Evolutionary conservation across 1,284 basidiomycete genomes (phyloP), one percentile per base, ranked within the genome.

Genomic region (Cryptococcus amylolentus): DNA sequence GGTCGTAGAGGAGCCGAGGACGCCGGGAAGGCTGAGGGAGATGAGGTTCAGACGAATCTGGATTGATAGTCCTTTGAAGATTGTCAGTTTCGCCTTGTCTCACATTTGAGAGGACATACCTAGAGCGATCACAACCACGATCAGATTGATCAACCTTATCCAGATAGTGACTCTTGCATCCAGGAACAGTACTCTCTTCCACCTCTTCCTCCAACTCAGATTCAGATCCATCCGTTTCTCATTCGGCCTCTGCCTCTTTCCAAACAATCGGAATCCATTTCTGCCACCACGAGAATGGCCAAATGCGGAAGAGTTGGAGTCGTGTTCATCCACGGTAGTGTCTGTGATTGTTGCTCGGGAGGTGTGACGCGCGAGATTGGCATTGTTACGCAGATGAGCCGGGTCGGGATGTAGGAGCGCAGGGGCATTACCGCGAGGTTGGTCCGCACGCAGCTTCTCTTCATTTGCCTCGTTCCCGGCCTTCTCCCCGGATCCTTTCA

Each of bases 1-100:
- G 5, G 80, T 69, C 4, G 81, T 82, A 8, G 79, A 80, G 4
- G 77, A 69, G 1, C 82, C 82, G 37, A 83, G 77, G n/a, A 81
- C 66, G 4, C 80, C 79, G 12, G 69, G 67, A 2, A 79, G 64
- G 14, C 62, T 64, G 16, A 76, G 58, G 0, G 51, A 3, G 5
- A 58, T 49, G 28, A 81, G 74, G n/a, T 73, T 56, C 6, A 65
- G 42, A 1, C 77, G 72, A 53, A 81, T 77, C 20, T 74, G 70
- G 13, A 79, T 69, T 18, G 80, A 78, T 4, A 83, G 67, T 10
- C 56, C 72, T 23, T 23, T 69, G 55, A 43, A 42, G 5, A 20
- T 5, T 42, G 26, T 51, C 38, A 42, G 26, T 43, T 35, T 9
- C 9, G 52, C 14, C 49, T 20, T 28, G 18, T 35, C 27, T 38